Base-by-base conservation (phyloP, 768 basidiomycete genomes). In the Phaeotremella fagi region DNA sequence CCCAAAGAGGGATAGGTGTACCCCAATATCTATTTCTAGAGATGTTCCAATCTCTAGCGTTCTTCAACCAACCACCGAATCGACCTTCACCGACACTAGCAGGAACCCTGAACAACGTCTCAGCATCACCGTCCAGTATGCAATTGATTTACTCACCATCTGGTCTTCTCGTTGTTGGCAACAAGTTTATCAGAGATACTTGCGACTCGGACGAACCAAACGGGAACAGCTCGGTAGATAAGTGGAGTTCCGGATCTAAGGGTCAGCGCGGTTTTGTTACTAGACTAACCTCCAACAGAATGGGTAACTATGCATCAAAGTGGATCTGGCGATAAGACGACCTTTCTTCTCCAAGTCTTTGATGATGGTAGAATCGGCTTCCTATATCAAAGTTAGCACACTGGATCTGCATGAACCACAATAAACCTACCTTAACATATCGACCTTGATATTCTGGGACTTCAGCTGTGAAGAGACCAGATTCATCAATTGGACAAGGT, bases 1-100 rank as follows among this genome's bases (percentile, higher is more conserved):
- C 89, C 95, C 95, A 99, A 29, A 99, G 78, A 11, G 95, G 95
- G 51, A 99, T 84, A 16, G 95, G 95, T 3, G 92, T 98, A 28
- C 94, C 95, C 92, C 92, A 99, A 73, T 98, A 99, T 44, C 95
- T 82, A 78, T 98, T 98, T 57, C 95, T 82, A n/a, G 92, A 95
- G 59, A 99, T 81, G 70, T 97, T 98, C 95, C 95, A 99, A 70
- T 99, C 95, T 20, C 92, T 82, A n/a, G 95, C 95, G 74, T 94
- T 97, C 44, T 87, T 85, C 46, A 99, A 80, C 95, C 95, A 99
- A 74, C 90, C 92, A 20, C 90, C 91, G 70, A 99, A 99, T 28
- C 94, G 81, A 61, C 85, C 83, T 54, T 97, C 92, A 4, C 91
- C 88, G 42, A 98, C 85, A 56, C 77, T 80, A 66, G 89, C 85